phyloP scores from a whole-genome alignment of 2,329 filamentous ascomycete genomes.

The Talaromyces sp. region DNA sequence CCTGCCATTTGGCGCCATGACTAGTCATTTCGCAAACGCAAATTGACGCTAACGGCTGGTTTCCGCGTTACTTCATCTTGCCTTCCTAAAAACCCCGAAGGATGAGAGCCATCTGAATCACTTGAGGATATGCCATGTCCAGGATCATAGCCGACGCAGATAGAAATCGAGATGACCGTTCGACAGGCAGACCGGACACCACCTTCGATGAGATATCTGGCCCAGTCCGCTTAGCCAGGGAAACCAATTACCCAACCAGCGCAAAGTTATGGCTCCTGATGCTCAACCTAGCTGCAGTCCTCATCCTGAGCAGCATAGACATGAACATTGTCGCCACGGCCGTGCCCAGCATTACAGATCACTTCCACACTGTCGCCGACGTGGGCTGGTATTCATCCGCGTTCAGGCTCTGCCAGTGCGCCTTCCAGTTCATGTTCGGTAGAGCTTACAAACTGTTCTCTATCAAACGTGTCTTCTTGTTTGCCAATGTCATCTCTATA shows the following conservation, averaged over 20 bases:
- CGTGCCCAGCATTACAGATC: conserved; percentile 50
- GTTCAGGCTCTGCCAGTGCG: conserved; percentile 46
- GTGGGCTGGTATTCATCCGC: conserved; percentile 53
- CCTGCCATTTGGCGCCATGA: no score
- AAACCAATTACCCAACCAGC: conserved; percentile 4
- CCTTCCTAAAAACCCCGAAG: no score
- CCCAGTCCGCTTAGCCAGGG: not conserved
- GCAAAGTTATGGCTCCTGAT: conserved; percentile 7
- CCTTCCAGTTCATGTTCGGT: conserved; percentile 26
- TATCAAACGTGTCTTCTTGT: conserved; percentile 49
- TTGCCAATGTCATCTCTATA: conserved; percentile 49
- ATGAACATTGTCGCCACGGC: conserved; percentile 53
- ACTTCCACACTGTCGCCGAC: conserved; percentile 47
- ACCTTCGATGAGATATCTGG: not conserved
- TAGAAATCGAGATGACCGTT: not conserved
- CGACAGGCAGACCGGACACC: not conserved
- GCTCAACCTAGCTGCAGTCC: conserved; percentile 13
- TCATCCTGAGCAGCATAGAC: conserved; percentile 21
- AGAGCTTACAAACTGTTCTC: conserved; percentile 54
- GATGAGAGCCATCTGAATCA: no score
- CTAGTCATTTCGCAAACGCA: no score
- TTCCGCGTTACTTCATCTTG: no score
- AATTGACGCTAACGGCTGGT: not conserved
- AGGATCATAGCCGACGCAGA: not conserved
- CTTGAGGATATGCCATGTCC: not conserved